These are phyloP conservation scores for Phoenix dactylifera DNA, from an alignment of 176 grass and related monocot genomes.

Conservation along the genomic window DNA sequence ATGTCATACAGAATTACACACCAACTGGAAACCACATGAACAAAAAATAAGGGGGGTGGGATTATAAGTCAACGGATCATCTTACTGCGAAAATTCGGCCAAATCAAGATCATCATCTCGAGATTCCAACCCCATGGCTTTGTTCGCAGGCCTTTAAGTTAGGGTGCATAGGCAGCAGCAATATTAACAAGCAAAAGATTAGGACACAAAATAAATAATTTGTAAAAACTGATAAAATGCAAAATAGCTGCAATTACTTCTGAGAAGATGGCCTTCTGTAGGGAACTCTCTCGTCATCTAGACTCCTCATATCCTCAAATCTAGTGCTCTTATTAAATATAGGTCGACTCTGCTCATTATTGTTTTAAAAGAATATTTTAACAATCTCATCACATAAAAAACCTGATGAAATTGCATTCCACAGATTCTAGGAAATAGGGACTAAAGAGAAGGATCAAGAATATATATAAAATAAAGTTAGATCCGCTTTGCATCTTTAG, in stretches of 20 bases:
- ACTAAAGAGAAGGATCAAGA: background rate
- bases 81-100: constrained; percentile 85
- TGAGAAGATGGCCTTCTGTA: constrained; percentile 64
- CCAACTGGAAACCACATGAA: no score
- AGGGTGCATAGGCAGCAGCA: constrained; percentile 5
- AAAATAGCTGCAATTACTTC: constrained; percentile 37
- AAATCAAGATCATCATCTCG: constrained; percentile 78
- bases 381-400: no score
- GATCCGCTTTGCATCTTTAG: background rate
- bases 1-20: no score
- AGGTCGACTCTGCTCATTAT: constrained; percentile 52
- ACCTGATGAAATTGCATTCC: no score
- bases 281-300: constrained; percentile 63
- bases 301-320: constrained; percentile 85
- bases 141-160: constrained; percentile 48
- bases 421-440: background rate
- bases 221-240: no score
- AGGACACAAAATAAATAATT: no score
- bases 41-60: no score
- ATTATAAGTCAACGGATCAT: background rate
- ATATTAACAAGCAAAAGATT: constrained; percentile 12
- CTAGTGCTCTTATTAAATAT: constrained; percentile 99
- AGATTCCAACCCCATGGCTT: constrained; percentile 55
- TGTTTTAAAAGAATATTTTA: no score
- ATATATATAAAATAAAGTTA: background rate